phyloP scores from a whole-genome alignment of 257 asterid genomes.

The Rehmannia glutinosa region DNA sequence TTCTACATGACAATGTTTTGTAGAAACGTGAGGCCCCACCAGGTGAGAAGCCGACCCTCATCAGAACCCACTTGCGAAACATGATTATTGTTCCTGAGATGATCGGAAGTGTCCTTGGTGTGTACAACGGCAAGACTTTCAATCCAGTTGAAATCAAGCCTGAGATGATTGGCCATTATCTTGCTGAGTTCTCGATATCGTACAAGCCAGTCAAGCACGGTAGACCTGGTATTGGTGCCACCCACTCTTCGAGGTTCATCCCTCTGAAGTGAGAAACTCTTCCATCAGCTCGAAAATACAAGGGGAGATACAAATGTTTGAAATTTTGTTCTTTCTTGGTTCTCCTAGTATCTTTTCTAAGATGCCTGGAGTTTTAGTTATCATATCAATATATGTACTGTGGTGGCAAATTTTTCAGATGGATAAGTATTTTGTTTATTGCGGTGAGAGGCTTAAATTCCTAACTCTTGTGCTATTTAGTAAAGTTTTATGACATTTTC shows the following conservation, averaged over 20 bases:
- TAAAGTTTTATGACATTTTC: too few relatives aligned
- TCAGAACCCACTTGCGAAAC: conserved; percentile 76
- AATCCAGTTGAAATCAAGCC: conserved; percentile 83
- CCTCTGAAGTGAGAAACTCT: conserved; percentile 47
- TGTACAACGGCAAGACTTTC: conserved; percentile 80
- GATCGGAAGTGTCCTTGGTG: conserved; percentile 85
- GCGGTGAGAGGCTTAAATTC: too few relatives aligned
- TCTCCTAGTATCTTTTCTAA: too few relatives aligned
- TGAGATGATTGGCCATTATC: conserved; percentile 81
- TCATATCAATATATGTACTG: too few relatives aligned
- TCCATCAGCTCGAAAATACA: conserved; percentile 3
- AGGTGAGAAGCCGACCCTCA: conserved; percentile 78
- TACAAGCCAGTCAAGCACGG: conserved; percentile 94
- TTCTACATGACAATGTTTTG: not conserved
- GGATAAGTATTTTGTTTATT: too few relatives aligned
- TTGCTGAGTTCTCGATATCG: conserved; percentile 80
- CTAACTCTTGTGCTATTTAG: too few relatives aligned
- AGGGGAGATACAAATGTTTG: too few relatives aligned
- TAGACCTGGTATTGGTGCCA: conserved; percentile 88
- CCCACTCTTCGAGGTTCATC: conserved; percentile 78
- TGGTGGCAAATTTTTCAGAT: too few relatives aligned
- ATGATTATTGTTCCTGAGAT: conserved; percentile 88
- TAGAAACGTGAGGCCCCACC: conserved; percentile 72
- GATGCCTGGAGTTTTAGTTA: too few relatives aligned
- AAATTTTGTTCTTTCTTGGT: too few relatives aligned